Evolutionary conservation across 352 stramenopile genomes (phyloP).

Genomic region (Pythium utonaiense): DNA sequence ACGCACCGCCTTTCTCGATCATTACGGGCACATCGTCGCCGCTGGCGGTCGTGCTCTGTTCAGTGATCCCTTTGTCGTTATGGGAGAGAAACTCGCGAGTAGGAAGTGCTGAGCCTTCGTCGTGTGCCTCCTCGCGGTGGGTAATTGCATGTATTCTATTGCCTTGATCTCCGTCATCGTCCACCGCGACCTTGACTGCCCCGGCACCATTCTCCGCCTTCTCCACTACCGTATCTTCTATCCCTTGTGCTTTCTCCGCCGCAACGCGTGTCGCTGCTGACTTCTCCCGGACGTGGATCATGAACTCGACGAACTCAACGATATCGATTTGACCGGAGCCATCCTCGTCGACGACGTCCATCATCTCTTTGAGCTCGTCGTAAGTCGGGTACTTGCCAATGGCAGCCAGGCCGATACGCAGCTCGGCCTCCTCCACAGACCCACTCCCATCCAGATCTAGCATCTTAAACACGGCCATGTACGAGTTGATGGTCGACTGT

Average conservation of each 20-base stretch:
- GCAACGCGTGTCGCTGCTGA: conserved; percentile 25
- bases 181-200: neutral
- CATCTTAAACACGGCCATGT: conserved; percentile 83
- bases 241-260: neutral
- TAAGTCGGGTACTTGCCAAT: conserved; percentile 80
- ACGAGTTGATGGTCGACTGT: conserved; percentile 44
- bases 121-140: conserved; percentile 9
- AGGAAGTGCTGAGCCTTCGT: conserved; percentile 3
- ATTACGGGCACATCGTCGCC: neutral
- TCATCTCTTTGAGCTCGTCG: conserved; percentile 84
- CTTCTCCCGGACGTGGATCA: conserved; percentile 77
- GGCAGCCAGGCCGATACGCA: conserved; percentile 71
- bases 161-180: neutral
- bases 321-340: conserved; percentile 84
- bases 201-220: neutral
- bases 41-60: neutral
- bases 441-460: conserved; percentile 80
- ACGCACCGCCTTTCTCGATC: conserved; percentile 5
- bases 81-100: conserved; percentile 1
- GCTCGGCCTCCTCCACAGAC: conserved; percentile 81
- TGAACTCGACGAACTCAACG: conserved; percentile 86
- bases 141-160: conserved; percentile 22
- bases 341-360: conserved; percentile 84
- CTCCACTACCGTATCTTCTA: too few relatives aligned
- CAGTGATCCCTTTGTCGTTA: neutral